phyloP scores from a whole-genome alignment of 305 asterid genomes.

The Fraxinus floribunda region DNA sequence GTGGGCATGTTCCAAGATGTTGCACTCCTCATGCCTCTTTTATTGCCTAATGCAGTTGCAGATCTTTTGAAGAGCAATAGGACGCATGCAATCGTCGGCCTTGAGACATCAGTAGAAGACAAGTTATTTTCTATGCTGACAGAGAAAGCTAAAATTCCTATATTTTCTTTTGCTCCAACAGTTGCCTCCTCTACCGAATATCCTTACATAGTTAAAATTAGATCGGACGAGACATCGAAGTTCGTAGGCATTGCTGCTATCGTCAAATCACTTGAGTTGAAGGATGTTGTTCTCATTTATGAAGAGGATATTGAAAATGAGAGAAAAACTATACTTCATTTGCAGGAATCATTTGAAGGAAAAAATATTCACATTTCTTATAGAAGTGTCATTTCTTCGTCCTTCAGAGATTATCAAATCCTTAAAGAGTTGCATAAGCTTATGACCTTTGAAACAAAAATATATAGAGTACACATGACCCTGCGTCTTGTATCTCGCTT shows the following conservation, averaged over 20 bases:
- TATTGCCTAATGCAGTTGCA: conserved; percentile 8
- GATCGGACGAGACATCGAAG: conserved; percentile 16
- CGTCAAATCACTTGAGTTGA: conserved; percentile 17
- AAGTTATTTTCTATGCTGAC: conserved; percentile 17
- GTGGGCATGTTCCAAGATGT: too few relatives aligned
- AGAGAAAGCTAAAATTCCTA: conserved; percentile 18
- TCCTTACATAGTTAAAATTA: conserved; percentile 18
- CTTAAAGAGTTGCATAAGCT: conserved; percentile 19
- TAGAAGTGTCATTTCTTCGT: conserved; percentile 15
- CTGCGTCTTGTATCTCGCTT: conserved; percentile 20
- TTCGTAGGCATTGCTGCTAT: conserved; percentile 22
- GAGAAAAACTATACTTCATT: not conserved
- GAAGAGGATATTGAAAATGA: conserved; percentile 20
- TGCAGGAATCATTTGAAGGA: not conserved
- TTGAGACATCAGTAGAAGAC: conserved; percentile 2
- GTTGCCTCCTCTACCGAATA: not conserved
- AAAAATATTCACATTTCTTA: conserved; percentile 9
- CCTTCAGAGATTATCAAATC: conserved; percentile 13
- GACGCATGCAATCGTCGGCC: conserved; percentile 24
- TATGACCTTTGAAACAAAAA: not conserved
- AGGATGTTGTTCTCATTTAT: conserved; percentile 14
- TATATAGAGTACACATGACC: conserved; percentile 22
- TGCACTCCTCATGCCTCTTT: not conserved
- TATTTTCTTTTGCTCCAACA: conserved; percentile 17
- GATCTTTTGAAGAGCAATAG: conserved; percentile 23